Percentiles rank a stretch among this genome's conserved stretches.
These are phyloP conservation scores for Rhizopogon roseolus DNA, from an alignment of 768 basidiomycete species.

Conservation along the genomic window DNA sequence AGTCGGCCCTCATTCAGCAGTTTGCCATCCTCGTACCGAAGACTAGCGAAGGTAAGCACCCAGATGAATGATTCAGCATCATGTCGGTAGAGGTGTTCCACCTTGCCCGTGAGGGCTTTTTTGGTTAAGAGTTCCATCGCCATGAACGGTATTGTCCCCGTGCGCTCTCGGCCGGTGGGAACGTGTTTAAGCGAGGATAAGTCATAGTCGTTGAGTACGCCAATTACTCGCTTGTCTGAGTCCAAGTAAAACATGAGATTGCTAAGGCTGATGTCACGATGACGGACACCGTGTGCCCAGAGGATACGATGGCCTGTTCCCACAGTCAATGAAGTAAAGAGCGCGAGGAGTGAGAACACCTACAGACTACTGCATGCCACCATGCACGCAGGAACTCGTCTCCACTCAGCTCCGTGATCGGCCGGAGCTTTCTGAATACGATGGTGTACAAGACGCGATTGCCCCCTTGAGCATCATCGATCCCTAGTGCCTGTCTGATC, in stretches of 20 bases:
- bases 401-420: too few relatives aligned
- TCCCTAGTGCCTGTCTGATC: too few relatives aligned
- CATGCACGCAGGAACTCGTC: too few relatives aligned
- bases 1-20: too few relatives aligned
- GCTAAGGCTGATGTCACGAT: constrained; percentile 7
- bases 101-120: background rate
- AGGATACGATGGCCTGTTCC: constrained; percentile 4
- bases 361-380: too few relatives aligned
- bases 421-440: too few relatives aligned
- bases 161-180: background rate
- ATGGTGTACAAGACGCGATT: too few relatives aligned
- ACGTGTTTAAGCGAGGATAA: background rate
- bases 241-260: constrained; percentile 7
- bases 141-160: constrained; percentile 10
- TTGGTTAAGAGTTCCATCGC: background rate
- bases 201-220: constrained; percentile 10
- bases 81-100: background rate
- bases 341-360: too few relatives aligned
- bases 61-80: too few relatives aligned
- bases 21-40: background rate
- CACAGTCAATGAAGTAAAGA: background rate
- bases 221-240: background rate
- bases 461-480: too few relatives aligned
- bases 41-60: background rate
- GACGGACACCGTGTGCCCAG: background rate